A percentile compares a stretch with the other conserved stretches of the same genome.
These are phyloP conservation scores for Hypholoma fasciculare DNA, from an alignment of 768 basidiomycete genomes.

Conservation along the genomic window DNA sequence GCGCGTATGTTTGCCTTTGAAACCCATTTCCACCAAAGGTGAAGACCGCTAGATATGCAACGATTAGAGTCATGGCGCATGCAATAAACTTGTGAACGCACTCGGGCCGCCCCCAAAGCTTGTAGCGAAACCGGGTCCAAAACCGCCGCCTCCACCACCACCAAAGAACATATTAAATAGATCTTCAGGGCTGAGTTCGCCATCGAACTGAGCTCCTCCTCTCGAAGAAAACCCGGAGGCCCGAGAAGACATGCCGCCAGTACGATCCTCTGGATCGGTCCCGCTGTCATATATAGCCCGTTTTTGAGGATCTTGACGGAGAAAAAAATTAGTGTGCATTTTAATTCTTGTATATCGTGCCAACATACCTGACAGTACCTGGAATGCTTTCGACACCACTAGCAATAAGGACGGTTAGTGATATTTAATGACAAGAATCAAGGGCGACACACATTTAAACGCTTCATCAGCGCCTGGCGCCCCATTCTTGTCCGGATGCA, in stretches of 20 bases:
- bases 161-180: constrained; percentile 99
- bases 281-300: constrained; percentile 86
- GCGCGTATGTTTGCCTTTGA: constrained; percentile 43
- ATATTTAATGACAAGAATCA: constrained; percentile 2
- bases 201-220: constrained; percentile 60
- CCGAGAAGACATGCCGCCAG: constrained; percentile 63
- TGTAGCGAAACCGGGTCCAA: constrained; percentile 45
- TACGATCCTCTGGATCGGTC: constrained; percentile 86
- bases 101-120: constrained; percentile 60
- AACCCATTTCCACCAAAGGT: constrained; percentile 88
- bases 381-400: constrained; percentile 99
- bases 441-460: constrained; percentile 76
- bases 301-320: constrained; percentile 73
- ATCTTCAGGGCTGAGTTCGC: constrained; percentile 93
- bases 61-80: not conserved
- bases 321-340: constrained; percentile 1
- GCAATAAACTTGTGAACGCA: constrained; percentile 21
- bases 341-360: constrained; percentile 1
- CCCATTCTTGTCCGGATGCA: constrained; percentile 93
- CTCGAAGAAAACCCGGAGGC: constrained; percentile 57
- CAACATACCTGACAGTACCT: constrained; percentile 76
- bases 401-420: constrained; percentile 10
- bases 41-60: constrained; percentile 52
- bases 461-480: constrained; percentile 99
- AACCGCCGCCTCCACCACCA: constrained; percentile 50